phyloP scores from a whole-genome alignment of 306 rosid species.

The Pachyrhizus erosus region DNA sequence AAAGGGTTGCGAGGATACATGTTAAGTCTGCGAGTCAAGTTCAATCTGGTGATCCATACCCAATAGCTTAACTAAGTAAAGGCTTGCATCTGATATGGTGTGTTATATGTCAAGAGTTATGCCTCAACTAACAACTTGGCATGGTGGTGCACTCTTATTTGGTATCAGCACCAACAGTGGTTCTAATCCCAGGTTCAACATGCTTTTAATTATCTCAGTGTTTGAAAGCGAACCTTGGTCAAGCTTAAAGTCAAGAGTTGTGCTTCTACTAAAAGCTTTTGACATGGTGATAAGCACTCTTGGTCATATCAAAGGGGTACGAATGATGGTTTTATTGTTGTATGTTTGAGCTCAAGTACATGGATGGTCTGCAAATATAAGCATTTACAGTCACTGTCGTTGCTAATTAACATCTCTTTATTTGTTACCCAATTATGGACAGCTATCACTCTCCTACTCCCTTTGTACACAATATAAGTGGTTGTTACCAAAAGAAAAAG shows the following conservation, averaged over 20 bases:
- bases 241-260: background rate
- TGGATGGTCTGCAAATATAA: conserved; percentile 2
- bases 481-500: background rate
- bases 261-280: background rate
- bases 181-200: background rate
- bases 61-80: background rate
- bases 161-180: background rate
- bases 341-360: background rate
- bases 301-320: background rate
- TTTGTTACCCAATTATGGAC: conserved; percentile 17
- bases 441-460: conserved; percentile 7
- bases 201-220: background rate
- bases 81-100: background rate
- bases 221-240: background rate
- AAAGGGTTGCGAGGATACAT: background rate
- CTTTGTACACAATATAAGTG: conserved; percentile 25
- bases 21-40: background rate
- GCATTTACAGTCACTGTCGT: background rate
- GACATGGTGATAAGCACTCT: background rate
- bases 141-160: background rate
- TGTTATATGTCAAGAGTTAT: background rate
- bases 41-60: background rate
- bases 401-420: conserved; percentile 13
- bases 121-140: background rate
- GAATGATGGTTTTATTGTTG: background rate